Evolutionary conservation across 2,329 filamentous ascomycete species (phyloP).

Genomic region (Claviceps arundinis): DNA sequence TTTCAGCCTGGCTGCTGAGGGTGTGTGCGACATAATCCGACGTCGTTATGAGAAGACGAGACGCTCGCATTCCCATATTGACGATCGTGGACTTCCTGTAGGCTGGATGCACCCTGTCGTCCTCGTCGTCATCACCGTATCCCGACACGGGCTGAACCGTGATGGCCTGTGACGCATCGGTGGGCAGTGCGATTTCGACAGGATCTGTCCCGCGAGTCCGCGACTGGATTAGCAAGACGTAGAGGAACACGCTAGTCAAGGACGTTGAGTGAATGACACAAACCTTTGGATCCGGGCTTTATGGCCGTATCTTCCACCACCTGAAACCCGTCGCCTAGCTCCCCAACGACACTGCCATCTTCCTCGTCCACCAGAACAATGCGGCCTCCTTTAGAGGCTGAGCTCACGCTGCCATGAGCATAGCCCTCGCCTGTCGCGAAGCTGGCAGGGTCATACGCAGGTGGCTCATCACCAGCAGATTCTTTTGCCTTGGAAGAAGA

Average conservation of each 20-base stretch:
- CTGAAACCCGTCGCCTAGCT: slow-evolving; percentile 70
- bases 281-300: slow-evolving; percentile 84
- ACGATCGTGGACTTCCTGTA: slow-evolving; percentile 82
- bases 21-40: slow-evolving; percentile 68
- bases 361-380: slow-evolving; percentile 93
- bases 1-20: slow-evolving; percentile 64
- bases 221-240: not conserved
- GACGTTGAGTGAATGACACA: not conserved
- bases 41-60: slow-evolving; percentile 80
- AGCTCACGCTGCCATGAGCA: slow-evolving; percentile 47
- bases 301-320: slow-evolving; percentile 65
- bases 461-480: slow-evolving; percentile 32
- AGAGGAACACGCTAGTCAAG: too few relatives aligned
- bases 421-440: slow-evolving; percentile 74
- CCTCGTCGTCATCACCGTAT: slow-evolving; percentile 39
- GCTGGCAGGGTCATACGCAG: slow-evolving; percentile 66
- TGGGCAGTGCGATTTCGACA: slow-evolving; percentile 63
- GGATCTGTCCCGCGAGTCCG: slow-evolving; percentile 36
- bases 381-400: slow-evolving; percentile 46
- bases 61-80: slow-evolving; percentile 74
- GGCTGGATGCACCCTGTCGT: slow-evolving; percentile 56
- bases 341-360: slow-evolving; percentile 87
- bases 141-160: slow-evolving; percentile 52
- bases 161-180: slow-evolving; percentile 50
- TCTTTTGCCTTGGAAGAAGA: slow-evolving; percentile 27